phyloP scores from a whole-genome alignment of 2,329 filamentous ascomycete species.

The Trichoderma atroviride region DNA sequence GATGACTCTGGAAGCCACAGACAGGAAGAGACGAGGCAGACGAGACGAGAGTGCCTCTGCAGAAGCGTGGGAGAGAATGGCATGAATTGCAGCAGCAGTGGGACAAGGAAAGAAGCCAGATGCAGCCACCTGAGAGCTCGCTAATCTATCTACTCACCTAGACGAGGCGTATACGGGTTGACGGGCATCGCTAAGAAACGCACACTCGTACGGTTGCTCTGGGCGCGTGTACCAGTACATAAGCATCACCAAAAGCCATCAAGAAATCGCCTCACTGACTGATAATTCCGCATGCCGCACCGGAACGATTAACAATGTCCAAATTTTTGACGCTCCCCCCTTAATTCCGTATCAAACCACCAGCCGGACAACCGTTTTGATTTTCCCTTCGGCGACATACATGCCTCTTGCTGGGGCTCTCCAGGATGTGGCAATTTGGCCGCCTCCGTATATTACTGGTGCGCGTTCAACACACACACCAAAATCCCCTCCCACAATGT shows the following conservation, averaged over 20 bases:
- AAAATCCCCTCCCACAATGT: conserved; percentile 16
- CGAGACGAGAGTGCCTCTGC: not conserved
- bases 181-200: not conserved
- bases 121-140: not conserved
- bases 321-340: not conserved
- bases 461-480: conserved; percentile 12
- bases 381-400: not conserved
- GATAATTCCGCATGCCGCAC: not conserved
- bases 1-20: not conserved
- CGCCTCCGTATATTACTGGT: conserved; percentile 25
- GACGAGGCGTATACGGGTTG: not conserved
- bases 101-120: not conserved
- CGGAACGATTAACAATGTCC: not conserved
- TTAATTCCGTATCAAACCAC: not conserved
- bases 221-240: not conserved
- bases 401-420: not conserved
- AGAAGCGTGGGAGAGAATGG: not conserved
- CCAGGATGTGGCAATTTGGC: conserved; percentile 20
- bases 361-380: conserved; percentile 8
- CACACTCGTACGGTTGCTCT: not conserved
- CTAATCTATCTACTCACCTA: not conserved
- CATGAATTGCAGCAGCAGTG: not conserved
- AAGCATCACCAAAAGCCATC: not conserved
- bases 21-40: not conserved
- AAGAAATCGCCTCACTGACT: not conserved